Evolutionary conservation across 2,329 filamentous ascomycete genomes (phyloP), one percentile per base, ranked within the genome.

Genomic region (Sphaerostilbella broomeana): DNA sequence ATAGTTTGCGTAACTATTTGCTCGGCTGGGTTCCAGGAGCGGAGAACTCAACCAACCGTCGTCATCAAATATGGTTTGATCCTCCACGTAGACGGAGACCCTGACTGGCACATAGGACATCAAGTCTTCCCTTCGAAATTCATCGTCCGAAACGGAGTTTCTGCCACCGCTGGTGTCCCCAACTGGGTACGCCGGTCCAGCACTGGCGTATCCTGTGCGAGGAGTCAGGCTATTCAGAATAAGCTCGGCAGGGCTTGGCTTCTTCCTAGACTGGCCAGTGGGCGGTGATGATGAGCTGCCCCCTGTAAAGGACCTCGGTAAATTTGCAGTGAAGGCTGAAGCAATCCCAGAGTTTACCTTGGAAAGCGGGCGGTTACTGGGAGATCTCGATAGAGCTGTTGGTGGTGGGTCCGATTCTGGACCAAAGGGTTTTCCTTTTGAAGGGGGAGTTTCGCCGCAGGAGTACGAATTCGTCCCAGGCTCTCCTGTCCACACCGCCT

Each of bases 11-110:
- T 79, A 78, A 15, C 72, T 55, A 4, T 64, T 55, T 5, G 62
- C 57, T n/a, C 67, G 68, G 20, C 54, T 64, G 4, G 69, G 62
- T 29, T 79, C 72, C 12, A 84, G 64, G 3, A 84, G 59, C 4
- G 79, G 72, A 3, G 70, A 68, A 15, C 65, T 69, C 52, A 82
- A 68, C 68, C 77, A 81, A 10, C 78, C 79, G 51, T 84, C 79
- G 37, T 83, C 79, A 47, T 84, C 80, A 49, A 84, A 84, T 15
- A 73, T 67, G n/a, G 70, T 69, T 46, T 79, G 76, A 45, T 84
- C 77, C 51, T 75, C 72, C 47, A 81, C 66, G 6, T 67, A 64
- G 6, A 81, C 63, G 2, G 67, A 64, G 5, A 77, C 70, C 16
- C 63, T 68, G 12, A 72, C 64, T 5, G 73, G 72, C 3, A 77